Evolutionary conservation across 371 early-diverging fungal genomes (phyloP), one percentile per base, ranked within the genome.

Genomic region (Zopfochytrium polystomum): DNA sequence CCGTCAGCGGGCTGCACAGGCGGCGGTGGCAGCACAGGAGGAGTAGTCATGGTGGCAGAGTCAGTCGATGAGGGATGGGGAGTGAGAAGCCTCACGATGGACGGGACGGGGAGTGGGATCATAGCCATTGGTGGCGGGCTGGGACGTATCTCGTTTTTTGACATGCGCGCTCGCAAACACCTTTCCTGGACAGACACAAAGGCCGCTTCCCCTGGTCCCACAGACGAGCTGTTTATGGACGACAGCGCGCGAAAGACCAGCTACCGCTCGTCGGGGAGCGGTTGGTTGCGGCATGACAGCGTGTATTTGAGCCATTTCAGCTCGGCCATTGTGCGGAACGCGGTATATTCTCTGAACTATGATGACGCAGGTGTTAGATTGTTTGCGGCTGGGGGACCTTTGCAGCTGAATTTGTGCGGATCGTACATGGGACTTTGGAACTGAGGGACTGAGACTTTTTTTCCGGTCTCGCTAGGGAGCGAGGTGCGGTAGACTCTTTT

Each of bases 31-130:
- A n/a, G n/a, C n/a, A n/a, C n/a, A n/a, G n/a, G n/a, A n/a, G n/a
- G 46, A 3, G 52, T 78, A 15, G 81, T 77, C 1, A 80, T 77
- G 34, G 68, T 63, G 1, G 62, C 80, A 32, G 75, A 73, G 4
- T 82, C 84, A 2, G 68, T 72, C 33, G 89, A 88, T 68, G 83
- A 80, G 0, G 80, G 79, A 0, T 87, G 87, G 85, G 89, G 89
- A 1, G 87, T 88, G 2, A 73, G 87, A 2, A 76, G 83, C 4
- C 45, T 88, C 3, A 72, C 70, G 25, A 74, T 83, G 44, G 72
- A 74, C 29, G 43, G 44, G 29, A n/a, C n/a, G n/a, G n/a, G 27
- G 44, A 55, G 70, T 26, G 75, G 76, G 44, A 73, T 84, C 27
- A 47, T 86, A 27, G 78, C 85, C 0, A 75, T 81, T 15, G 87